phyloP scores from a whole-genome alignment of 345 rosid genomes.

The Eucalyptus tenuipes region DNA sequence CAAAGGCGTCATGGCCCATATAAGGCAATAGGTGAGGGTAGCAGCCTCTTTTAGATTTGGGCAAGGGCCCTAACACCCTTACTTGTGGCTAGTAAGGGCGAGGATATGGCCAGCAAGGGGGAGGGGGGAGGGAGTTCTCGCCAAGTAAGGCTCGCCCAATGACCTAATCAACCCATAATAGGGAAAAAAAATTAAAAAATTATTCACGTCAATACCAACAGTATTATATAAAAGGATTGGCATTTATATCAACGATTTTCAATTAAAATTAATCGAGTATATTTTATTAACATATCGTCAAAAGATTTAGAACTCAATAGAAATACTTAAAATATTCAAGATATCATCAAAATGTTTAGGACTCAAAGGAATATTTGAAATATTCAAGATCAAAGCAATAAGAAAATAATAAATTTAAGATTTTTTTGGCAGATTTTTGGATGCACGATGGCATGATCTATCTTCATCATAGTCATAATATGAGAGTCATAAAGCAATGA shows the following conservation, averaged over 20 bases:
- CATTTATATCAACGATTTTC: accelerated
- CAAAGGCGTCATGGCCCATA: neutral
- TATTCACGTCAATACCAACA: accelerated
- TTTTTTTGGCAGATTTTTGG: no score
- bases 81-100: accelerated
- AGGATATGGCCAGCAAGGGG: accelerated
- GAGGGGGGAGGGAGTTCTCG: accelerated
- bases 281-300: no score
- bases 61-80: neutral
- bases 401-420: no score
- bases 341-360: no score
- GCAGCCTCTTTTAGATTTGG: neutral
- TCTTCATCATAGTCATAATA: neutral
- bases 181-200: no score
- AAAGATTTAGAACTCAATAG: no score
- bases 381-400: no score
- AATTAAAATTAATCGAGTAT: accelerated
- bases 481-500: neutral
- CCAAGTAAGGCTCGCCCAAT: neutral
- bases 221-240: no score
- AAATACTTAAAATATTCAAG: no score
- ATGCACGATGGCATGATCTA: neutral
- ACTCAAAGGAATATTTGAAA: accelerated
- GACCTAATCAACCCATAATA: no score
- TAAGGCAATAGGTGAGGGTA: neutral